Evolutionary conservation across 805 yeast species (phyloP).

Genomic region (Cyberlindnera veronae): DNA sequence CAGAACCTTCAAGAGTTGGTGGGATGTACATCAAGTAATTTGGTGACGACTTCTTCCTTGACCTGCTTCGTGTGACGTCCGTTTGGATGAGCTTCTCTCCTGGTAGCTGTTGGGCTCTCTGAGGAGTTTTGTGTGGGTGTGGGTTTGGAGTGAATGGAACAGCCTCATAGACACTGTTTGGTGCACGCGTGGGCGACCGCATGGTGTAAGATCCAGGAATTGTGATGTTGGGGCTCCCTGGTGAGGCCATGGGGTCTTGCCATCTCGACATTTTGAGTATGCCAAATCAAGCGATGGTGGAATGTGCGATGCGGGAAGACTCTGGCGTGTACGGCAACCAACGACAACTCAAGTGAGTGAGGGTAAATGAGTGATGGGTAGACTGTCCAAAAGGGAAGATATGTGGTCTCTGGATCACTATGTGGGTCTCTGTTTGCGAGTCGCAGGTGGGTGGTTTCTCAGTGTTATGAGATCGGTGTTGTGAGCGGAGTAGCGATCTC

Average conservation of each 20-base stretch:
- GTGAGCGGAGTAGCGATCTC: too few relatives aligned
- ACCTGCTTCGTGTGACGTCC: constrained; percentile 6
- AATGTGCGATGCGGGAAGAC: neutral
- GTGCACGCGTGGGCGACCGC: neutral
- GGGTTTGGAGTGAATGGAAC: neutral
- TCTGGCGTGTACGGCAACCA: too few relatives aligned
- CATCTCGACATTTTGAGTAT: constrained; percentile 2
- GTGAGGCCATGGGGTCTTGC: constrained; percentile 10
- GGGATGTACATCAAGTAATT: constrained; percentile 29
- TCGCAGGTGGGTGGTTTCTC: too few relatives aligned
- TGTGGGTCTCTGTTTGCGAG: too few relatives aligned
- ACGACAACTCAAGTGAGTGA: too few relatives aligned
- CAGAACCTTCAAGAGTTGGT: constrained; percentile 23
- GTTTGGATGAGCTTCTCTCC: neutral
- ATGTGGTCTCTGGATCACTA: too few relatives aligned
- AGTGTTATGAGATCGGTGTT: too few relatives aligned
- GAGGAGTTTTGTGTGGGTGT: neutral
- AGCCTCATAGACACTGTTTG: neutral
- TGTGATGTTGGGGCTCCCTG: neutral
- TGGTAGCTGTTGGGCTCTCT: neutral
- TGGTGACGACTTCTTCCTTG: constrained; percentile 12
- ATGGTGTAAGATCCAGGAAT: constrained; percentile 8
- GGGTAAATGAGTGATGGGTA: too few relatives aligned
- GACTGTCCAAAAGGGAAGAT: too few relatives aligned
- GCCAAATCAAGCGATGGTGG: too few relatives aligned